phyloP scores from a whole-genome alignment of 2,329 filamentous ascomycete species.

The Trematosphaeria pertusa region DNA sequence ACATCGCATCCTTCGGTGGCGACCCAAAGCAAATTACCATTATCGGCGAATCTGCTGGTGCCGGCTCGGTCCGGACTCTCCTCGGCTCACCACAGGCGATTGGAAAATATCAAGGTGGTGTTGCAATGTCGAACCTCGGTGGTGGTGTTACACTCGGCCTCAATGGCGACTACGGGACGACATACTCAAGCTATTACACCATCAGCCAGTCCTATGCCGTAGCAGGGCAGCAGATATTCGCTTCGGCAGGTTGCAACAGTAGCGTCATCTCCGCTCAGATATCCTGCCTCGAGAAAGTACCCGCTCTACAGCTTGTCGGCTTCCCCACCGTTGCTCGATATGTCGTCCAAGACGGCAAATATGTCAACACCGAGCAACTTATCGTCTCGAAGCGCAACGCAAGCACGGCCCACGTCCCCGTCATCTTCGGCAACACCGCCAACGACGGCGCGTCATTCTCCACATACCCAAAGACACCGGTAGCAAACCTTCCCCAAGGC shows the following conservation, averaged over 20 bases:
- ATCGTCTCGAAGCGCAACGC: constrained; percentile 52
- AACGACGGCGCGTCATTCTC: constrained; percentile 65
- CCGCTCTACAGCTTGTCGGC: constrained; percentile 51
- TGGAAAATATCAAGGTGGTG: constrained; percentile 55
- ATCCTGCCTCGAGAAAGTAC: constrained; percentile 59
- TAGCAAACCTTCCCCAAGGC: constrained; percentile 52
- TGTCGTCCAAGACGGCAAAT: constrained; percentile 65
- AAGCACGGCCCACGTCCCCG: constrained; percentile 57
- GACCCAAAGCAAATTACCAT: constrained; percentile 56
- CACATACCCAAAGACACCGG: constrained; percentile 54
- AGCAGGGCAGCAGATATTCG: constrained; percentile 60
- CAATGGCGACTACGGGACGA: constrained; percentile 63
- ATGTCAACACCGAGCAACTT: constrained; percentile 60
- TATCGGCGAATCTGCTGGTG: constrained; percentile 59
- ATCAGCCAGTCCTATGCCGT: constrained; percentile 59
- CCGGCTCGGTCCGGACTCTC: constrained; percentile 63
- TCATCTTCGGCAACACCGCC: constrained; percentile 63
- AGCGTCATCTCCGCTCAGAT: constrained; percentile 56
- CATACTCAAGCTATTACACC: constrained; percentile 66
- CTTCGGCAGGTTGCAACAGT: constrained; percentile 59
- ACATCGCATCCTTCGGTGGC: constrained; percentile 57
- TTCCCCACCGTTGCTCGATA: constrained; percentile 57
- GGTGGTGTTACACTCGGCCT: constrained; percentile 64
- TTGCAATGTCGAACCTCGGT: constrained; percentile 61
- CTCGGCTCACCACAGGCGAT: constrained; percentile 59